phyloP scores from a whole-genome alignment of 202 grass and related monocot genomes.

The Eragrostis tef region DNA sequence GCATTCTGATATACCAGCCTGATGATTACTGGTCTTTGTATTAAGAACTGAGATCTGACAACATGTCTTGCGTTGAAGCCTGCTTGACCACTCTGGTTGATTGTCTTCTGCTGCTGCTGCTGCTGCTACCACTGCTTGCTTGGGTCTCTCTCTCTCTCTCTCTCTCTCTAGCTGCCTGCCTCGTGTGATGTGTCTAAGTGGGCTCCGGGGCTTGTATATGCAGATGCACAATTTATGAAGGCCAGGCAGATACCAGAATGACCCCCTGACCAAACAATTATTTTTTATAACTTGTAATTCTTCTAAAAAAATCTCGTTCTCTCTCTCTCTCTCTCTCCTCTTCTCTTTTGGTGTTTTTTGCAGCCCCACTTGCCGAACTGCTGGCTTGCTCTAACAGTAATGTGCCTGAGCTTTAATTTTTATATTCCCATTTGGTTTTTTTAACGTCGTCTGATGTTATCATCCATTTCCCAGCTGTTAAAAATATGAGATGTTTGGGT shows the following conservation, averaged over 20 bases:
- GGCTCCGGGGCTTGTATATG: constrained; percentile 9
- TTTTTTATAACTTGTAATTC: not conserved
- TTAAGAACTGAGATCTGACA: too few species aligned
- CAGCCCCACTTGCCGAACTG: not conserved
- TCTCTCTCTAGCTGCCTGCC: too few species aligned
- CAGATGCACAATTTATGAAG: constrained; percentile 31
- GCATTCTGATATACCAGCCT: too few species aligned
- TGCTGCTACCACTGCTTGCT: too few species aligned
- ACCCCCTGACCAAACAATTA: not conserved
- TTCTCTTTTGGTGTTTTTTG: not conserved
- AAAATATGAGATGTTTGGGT: not conserved
- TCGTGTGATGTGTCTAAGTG: not conserved
- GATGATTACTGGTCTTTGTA: too few species aligned
- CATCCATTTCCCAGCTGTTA: not conserved
- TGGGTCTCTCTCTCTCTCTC: too few species aligned
- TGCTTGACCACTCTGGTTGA: too few species aligned
- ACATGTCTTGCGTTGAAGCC: too few species aligned
- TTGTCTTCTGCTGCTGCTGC: not conserved
- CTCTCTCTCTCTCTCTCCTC: too few species aligned
- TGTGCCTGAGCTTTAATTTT: not conserved
- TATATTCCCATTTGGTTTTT: not conserved
- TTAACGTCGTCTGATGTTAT: not conserved
- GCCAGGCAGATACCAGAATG: constrained; percentile 12
- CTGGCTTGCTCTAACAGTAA: not conserved
- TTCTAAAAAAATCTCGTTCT: not conserved